Evolutionary conservation across 2,329 filamentous ascomycete species (phyloP), one percentile per base, ranked within the genome.

Genomic region (Didymella pinodella): DNA sequence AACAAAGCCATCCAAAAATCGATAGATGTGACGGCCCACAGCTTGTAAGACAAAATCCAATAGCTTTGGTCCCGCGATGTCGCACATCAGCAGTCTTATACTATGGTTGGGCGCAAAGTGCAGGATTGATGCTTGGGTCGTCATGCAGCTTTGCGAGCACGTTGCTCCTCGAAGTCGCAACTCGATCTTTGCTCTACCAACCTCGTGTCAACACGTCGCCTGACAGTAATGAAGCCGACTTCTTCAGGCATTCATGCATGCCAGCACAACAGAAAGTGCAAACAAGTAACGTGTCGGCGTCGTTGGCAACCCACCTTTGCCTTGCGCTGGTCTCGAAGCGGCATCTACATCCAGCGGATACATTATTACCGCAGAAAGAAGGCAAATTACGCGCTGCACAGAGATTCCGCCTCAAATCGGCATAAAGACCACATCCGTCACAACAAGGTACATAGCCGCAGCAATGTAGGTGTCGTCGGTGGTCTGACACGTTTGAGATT

Each of bases 11-110:
- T 32, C 31, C 31, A 32, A 32, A 32, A 14, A 32, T 32, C 31
- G 31, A 32, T 16, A 32, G 11, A 14, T 32, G 31, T 32, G 11
- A 32, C 31, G 11, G 29, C 29, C 29, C 8, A 12, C 29, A 4
- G 10, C 10, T 11, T 11, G 7, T 10, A 32, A 32, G 31, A 14
- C 31, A 32, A 32, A 32, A 1, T 32, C 16, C 16, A 4, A 14
- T 14, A 14, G 31, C 31, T 25, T 25, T 29, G 41, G 25, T 45
- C 6, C 16, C 41, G 25, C 41, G 41, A 18, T 10, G 41, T 45
- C 25, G 41, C 41, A 45, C 41, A 45, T 29, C 20, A 45, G 12
- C 14, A 45, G 26, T 45, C 41, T 45, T 45, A 45, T 45, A 45
- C 25, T 11, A n/a, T 29, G 41, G 41, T 45, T 45, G 41, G 41